phyloP scores from a whole-genome alignment of 345 rosid species.

The Noccaea caerulescens region DNA sequence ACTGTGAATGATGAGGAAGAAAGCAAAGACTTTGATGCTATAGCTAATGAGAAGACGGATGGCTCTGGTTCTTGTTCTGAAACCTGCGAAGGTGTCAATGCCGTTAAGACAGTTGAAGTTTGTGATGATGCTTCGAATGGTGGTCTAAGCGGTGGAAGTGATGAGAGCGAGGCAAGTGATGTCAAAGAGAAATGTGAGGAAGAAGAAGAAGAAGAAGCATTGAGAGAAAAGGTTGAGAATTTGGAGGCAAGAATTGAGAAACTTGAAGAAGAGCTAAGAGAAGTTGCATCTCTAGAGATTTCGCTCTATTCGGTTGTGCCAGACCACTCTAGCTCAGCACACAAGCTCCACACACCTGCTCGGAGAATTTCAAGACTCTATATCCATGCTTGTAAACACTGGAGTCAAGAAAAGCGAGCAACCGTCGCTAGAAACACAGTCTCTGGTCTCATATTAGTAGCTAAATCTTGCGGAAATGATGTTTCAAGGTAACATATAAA shows the following conservation, averaged over 20 bases:
- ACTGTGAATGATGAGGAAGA: slow-evolving; percentile 54
- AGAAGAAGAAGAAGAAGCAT: slow-evolving; percentile 50
- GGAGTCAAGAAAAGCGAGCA: slow-evolving; percentile 69
- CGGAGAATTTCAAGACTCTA: slow-evolving; percentile 86
- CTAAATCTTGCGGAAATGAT: slow-evolving; percentile 89
- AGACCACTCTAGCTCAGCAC: slow-evolving; percentile 93
- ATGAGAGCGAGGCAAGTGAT: slow-evolving; percentile 55
- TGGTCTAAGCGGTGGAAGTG: slow-evolving; percentile 52
- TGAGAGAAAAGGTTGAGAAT: slow-evolving; percentile 59
- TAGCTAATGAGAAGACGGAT: slow-evolving; percentile 11
- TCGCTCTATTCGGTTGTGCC: slow-evolving; percentile 85
- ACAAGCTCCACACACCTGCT: slow-evolving; percentile 93
- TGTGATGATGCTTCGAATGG: slow-evolving; percentile 58
- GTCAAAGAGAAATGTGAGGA: slow-evolving; percentile 48
- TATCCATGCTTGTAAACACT: slow-evolving; percentile 80
- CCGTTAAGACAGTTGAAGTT: slow-evolving; percentile 30
- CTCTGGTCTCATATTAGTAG: slow-evolving; percentile 81
- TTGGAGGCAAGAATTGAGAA: slow-evolving; percentile 79
- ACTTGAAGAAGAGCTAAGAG: slow-evolving; percentile 92
- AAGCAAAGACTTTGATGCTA: slow-evolving; percentile 10
- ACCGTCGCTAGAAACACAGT: slow-evolving; percentile 71
- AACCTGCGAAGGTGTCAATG: slow-evolving; percentile 16
- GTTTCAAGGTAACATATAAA: slow-evolving; percentile 65
- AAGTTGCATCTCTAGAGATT: slow-evolving; percentile 93
- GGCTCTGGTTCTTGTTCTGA: background rate